phyloP scores from a whole-genome alignment of 2,329 filamentous ascomycete species.

The Exophiala viscosa region DNA sequence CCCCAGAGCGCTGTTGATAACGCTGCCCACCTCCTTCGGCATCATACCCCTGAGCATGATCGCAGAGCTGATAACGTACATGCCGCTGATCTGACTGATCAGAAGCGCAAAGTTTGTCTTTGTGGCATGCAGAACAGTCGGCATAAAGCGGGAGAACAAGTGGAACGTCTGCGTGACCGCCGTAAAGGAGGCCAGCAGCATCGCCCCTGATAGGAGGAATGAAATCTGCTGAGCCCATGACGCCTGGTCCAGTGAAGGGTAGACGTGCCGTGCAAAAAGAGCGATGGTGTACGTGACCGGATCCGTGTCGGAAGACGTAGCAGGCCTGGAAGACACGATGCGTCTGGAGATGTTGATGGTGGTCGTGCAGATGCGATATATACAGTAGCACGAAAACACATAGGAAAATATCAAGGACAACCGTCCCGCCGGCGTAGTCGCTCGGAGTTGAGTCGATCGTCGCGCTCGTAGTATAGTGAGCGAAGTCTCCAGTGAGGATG shows the following conservation, averaged over 20 bases:
- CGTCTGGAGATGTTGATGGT: conserved; percentile 65
- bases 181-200: conserved; percentile 76
- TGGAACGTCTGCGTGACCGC: conserved; percentile 81
- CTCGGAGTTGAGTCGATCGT: conserved; percentile 61
- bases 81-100: conserved; percentile 75
- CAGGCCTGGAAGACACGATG: conserved; percentile 40
- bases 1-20: conserved; percentile 72
- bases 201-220: conserved; percentile 76
- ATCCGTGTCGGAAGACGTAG: conserved; percentile 63
- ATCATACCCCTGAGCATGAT: conserved; percentile 74
- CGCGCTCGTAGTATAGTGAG: conserved; percentile 62
- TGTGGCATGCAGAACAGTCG: conserved; percentile 66
- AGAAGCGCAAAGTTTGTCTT: conserved; percentile 76
- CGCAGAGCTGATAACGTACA: conserved; percentile 78
- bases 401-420: conserved; percentile 62
- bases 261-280: conserved; percentile 76
- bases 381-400: conserved; percentile 73
- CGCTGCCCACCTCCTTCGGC: conserved; percentile 70
- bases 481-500: conserved; percentile 63
- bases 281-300: conserved; percentile 81
- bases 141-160: conserved; percentile 72
- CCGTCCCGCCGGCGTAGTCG: conserved; percentile 64
- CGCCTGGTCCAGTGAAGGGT: conserved; percentile 73
- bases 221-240: conserved; percentile 83
- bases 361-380: conserved; percentile 76